These are phyloP conservation scores for Rosa rugosa DNA, from an alignment of 306 rosid genomes.

Conservation along the genomic window DNA sequence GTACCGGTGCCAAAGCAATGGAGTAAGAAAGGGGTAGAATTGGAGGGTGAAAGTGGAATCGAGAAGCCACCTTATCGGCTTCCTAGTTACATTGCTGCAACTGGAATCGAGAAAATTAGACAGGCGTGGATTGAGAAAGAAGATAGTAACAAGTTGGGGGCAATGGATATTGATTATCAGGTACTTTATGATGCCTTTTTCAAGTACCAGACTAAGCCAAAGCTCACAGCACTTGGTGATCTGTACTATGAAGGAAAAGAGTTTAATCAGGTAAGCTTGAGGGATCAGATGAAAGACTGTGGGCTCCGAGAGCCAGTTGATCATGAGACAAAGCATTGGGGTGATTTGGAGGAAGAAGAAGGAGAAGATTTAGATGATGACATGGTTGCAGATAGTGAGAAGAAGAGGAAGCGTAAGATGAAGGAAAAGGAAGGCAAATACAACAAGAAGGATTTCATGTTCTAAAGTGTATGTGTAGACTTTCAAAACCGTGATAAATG, in stretches of 20 bases:
- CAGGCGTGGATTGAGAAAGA: slow-evolving; percentile 98
- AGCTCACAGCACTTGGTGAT: slow-evolving; percentile 85
- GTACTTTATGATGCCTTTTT: slow-evolving; percentile 98
- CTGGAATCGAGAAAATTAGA: slow-evolving; percentile 95
- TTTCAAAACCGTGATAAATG: background rate
- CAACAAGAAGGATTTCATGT: background rate
- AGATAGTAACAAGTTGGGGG: slow-evolving; percentile 93
- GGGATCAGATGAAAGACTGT: slow-evolving; percentile 68
- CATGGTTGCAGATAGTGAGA: background rate
- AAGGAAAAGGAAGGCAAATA: background rate
- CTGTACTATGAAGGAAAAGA: slow-evolving; percentile 95
- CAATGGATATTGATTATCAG: slow-evolving; percentile 97
- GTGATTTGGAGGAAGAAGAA: background rate
- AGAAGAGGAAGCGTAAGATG: background rate
- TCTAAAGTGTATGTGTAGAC: background rate
- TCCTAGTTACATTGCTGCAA: slow-evolving; percentile 94
- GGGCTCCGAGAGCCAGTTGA: background rate
- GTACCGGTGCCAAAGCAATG: slow-evolving; percentile 98
- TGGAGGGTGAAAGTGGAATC: slow-evolving; percentile 95
- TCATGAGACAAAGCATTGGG: background rate
- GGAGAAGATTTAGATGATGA: background rate
- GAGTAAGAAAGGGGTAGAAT: slow-evolving; percentile 86
- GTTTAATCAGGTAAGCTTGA: slow-evolving; percentile 81
- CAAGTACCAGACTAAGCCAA: slow-evolving; percentile 94
- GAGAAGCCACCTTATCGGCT: slow-evolving; percentile 96